Evolutionary conservation across 2,329 filamentous ascomycete species (phyloP).

Genomic region (Penicillium sp.): DNA sequence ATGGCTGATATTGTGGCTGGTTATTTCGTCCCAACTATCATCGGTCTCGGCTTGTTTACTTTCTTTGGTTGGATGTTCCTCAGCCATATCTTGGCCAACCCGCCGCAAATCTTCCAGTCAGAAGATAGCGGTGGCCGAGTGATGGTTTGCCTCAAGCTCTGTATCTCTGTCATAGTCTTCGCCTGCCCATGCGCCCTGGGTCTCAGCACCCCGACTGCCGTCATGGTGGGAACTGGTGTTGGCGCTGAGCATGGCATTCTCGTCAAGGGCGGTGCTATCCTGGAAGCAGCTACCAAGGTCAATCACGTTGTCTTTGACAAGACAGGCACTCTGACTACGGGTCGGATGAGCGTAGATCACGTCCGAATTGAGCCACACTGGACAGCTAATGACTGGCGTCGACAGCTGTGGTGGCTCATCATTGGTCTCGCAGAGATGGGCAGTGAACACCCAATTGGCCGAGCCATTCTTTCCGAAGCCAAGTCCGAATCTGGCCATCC

Average conservation of each 20-base stretch:
- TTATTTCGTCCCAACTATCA: conserved; percentile 90
- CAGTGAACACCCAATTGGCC: conserved; percentile 95
- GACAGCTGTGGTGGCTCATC: conserved; percentile 90
- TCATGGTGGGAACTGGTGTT: conserved; percentile 98
- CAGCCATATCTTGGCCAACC: conserved; percentile 80
- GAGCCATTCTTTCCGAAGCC: conserved; percentile 77
- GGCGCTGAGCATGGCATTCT: conserved; percentile 95
- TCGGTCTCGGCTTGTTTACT: conserved; percentile 80
- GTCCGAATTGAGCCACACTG: conserved; percentile 71
- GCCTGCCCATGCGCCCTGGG: conserved; percentile 97
- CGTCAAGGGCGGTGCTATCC: conserved; percentile 92
- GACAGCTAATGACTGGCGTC: conserved; percentile 70
- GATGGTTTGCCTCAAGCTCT: conserved; percentile 96
- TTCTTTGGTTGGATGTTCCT: conserved; percentile 95
- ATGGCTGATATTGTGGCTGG: conserved; percentile 90
- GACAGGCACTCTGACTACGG: conserved; percentile 91
- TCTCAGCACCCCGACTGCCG: conserved; percentile 90
- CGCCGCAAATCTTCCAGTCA: conserved; percentile 85
- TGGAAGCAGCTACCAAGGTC: conserved; percentile 89
- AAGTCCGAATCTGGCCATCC: conserved; percentile 76
- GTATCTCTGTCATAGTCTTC: conserved; percentile 98
- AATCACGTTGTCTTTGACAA: conserved; percentile 93
- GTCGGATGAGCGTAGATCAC: conserved; percentile 90
- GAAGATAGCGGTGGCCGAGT: conserved; percentile 84
- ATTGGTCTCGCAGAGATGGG: conserved; percentile 94